Base-by-base conservation (phyloP, 345 rosid genomes). In the Eucalyptus marginata region DNA sequence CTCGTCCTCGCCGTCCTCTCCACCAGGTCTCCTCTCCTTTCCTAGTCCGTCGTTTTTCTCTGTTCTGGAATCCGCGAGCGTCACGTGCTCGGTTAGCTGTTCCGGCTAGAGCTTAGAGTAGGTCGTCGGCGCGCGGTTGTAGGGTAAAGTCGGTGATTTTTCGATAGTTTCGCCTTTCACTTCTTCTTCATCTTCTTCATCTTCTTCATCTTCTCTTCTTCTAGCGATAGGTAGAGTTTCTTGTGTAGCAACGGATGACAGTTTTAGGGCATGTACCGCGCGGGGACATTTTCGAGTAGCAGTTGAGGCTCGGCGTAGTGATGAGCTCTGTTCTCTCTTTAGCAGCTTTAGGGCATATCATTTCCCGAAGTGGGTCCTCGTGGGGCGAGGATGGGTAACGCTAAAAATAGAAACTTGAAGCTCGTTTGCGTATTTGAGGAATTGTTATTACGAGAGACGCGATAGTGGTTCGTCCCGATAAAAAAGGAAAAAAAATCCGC, bases 1-100 rank as follows among this genome's bases (percentile, higher is more conserved):
- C 96, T 98, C 90, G 95, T 95, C 81, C 96, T 98, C 90, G 94
- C 98, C 85, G 96, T 97, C 83, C 98, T 98, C 89, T 98, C 98
- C 87, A 66, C 92, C 81, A 94, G 98, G 99, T 93, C 64, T 29
- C 68, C 66, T 68, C 44, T 33, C 47, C 59, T 25, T 36, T 66
- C 47, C 83, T 49, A 25, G 12, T 29, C 49, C 33, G 86, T 51
- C 36, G 33, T 5, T 27, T 49, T 20, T 9, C 62, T 86, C 25
- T 40, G 52, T 29, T 52, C 7, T 81, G 68, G 56, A 43, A 62
- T 66, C 20, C 5, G 40, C n/a, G n/a, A 43, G 8, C n/a, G 52
- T 86, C 24, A 49, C 43, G 40, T 20, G 10, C 87, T 47, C 43
- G 15, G 54, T 51, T 50, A 31, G 87, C 83, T 76, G 87, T 51